phyloP scores from a whole-genome alignment of 2,329 filamentous ascomycete species.

The Fusarium newnesense region DNA sequence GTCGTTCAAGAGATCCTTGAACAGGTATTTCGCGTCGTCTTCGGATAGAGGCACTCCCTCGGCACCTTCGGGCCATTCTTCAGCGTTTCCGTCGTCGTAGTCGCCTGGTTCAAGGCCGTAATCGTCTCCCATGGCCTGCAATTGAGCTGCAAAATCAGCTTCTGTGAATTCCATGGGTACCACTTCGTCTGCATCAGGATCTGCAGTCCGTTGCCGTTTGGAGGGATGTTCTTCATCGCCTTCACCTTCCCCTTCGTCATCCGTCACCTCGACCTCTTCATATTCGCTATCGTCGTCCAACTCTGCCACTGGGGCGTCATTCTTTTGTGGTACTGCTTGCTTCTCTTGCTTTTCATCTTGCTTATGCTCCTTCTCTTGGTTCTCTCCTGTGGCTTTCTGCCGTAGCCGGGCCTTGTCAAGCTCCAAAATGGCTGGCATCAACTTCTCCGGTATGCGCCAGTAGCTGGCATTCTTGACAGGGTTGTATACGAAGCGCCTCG shows the following conservation, averaged over 20 bases:
- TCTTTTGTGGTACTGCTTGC: not conserved
- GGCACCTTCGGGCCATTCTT: conserved; percentile 75
- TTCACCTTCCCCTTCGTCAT: conserved; percentile 70
- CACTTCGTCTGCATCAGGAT: conserved; percentile 60
- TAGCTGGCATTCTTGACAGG: conserved; percentile 86
- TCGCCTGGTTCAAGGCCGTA: conserved; percentile 82
- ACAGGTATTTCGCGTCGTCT: conserved; percentile 80
- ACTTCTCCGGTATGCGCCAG: conserved; percentile 91
- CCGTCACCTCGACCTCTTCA: conserved; percentile 32
- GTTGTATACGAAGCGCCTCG: conserved; percentile 91
- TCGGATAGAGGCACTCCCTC: conserved; percentile 77
- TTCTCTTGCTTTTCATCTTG: conserved; percentile 11
- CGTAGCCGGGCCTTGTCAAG: conserved; percentile 78
- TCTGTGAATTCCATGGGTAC: conserved; percentile 84
- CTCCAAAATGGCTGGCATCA: conserved; percentile 80
- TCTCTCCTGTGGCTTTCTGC: conserved; percentile 59
- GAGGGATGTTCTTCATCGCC: conserved; percentile 54
- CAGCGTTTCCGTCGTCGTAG: conserved; percentile 72
- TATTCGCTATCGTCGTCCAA: conserved; percentile 72
- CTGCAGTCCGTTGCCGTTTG: conserved; percentile 75
- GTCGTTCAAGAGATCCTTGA: conserved; percentile 88
- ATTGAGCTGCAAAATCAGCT: conserved; percentile 91
- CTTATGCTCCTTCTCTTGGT: conserved; percentile 31
- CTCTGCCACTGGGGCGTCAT: not conserved
- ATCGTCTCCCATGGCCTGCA: conserved; percentile 89